Percentiles rank a stretch among this genome's conserved stretches.
Conservation (phyloP, 495 filamentous ascomycete genomes). For the Aspergillus haitiensis region DNA sequence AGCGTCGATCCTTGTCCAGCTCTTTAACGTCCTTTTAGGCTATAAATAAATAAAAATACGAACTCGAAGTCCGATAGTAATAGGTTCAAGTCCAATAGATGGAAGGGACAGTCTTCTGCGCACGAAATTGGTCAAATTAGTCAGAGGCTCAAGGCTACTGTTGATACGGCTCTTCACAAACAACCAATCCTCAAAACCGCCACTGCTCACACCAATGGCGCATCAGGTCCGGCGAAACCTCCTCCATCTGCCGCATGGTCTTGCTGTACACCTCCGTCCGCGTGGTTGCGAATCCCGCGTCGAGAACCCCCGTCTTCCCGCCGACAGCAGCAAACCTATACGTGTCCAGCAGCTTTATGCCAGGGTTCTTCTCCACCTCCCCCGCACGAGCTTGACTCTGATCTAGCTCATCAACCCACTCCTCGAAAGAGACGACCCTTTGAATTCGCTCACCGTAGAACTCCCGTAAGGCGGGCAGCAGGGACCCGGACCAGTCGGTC, state of each 20-base stretch:
- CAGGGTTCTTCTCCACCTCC: constrained; percentile 24
- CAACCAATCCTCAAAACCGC: constrained; percentile 14
- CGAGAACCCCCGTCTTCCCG: not conserved
- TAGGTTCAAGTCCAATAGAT: too few relatives aligned
- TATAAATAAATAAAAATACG: too few relatives aligned
- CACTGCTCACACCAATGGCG: constrained; percentile 29
- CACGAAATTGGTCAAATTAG: too few relatives aligned
- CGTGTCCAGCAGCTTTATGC: constrained; percentile 27
- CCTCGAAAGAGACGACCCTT: constrained; percentile 17
- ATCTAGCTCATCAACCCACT: constrained; percentile 22
- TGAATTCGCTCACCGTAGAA: constrained; percentile 21
- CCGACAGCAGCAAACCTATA: constrained; percentile 9
- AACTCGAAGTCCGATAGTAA: too few relatives aligned
- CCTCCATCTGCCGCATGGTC: constrained; percentile 21
- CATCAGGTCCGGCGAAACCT: constrained; percentile 27
- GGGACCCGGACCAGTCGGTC: constrained; percentile 11
- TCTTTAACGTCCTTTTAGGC: too few relatives aligned
- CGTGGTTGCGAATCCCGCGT: constrained; percentile 16
- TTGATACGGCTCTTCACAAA: too few relatives aligned
- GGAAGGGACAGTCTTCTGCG: too few relatives aligned
- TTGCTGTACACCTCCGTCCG: constrained; percentile 20
- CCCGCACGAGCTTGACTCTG: constrained; percentile 12
- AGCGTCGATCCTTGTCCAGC: too few relatives aligned
- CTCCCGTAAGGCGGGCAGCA: constrained; percentile 13
- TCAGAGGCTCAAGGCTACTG: too few relatives aligned